Conservation (phyloP, 2,329 filamentous ascomycete genomes). For the Cercospora zeae-maydis region DNA sequence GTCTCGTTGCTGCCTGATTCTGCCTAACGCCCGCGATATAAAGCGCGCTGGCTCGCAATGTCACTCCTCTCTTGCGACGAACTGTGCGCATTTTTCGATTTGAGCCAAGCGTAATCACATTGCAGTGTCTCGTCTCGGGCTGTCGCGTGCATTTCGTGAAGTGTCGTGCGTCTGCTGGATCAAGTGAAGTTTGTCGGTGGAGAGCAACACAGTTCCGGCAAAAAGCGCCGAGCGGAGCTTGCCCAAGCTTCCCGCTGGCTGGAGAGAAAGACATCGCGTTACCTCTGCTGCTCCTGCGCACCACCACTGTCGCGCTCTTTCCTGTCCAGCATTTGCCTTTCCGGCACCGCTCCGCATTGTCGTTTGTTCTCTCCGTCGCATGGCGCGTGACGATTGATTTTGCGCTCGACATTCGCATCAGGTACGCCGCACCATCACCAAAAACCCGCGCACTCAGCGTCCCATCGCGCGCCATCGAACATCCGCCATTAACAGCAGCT, state of each 20-base stretch:
- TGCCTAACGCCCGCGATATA: background rate
- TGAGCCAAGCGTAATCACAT: background rate
- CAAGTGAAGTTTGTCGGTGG: background rate
- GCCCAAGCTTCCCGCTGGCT: background rate
- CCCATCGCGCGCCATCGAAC: background rate
- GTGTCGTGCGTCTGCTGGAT: background rate
- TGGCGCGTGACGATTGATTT: constrained; percentile 12
- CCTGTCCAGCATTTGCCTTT: background rate
- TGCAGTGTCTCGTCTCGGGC: background rate
- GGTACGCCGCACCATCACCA: constrained; percentile 1
- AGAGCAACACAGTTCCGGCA: background rate
- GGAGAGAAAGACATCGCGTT: background rate
- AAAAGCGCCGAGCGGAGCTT: background rate
- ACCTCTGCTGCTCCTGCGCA: background rate
- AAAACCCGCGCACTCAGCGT: background rate
- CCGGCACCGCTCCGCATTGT: constrained; percentile 4
- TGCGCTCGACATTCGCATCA: background rate
- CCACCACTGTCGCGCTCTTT: constrained; percentile 1
- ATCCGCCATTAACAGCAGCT: background rate
- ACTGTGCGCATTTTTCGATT: background rate
- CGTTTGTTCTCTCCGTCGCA: constrained; percentile 4
- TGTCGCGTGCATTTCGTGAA: background rate
- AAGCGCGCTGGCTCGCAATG: background rate
- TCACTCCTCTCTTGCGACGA: background rate
- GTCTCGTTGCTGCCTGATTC: background rate